Evolutionary conservation across 2,329 filamentous ascomycete genomes (phyloP).

Genomic region (Neonectria sp.): DNA sequence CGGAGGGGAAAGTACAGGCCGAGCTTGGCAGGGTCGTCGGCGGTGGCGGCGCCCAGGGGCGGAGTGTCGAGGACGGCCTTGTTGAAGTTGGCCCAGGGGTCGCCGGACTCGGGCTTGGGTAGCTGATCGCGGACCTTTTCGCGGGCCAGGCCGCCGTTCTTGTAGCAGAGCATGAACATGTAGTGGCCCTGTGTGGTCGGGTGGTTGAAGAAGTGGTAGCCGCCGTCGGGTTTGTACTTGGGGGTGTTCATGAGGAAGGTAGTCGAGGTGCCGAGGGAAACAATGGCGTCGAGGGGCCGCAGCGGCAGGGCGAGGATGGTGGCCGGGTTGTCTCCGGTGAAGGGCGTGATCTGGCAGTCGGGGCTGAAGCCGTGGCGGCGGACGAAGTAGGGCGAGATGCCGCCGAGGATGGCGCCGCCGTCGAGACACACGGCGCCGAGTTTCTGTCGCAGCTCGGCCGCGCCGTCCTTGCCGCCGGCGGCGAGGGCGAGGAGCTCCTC

Average conservation of each 20-base stretch:
- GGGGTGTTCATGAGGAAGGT: conserved; percentile 98
- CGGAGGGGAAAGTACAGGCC: conserved; percentile 96
- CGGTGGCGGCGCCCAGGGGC: conserved; percentile 73
- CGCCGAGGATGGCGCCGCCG: conserved; percentile 84
- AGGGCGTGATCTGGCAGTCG: conserved; percentile 84
- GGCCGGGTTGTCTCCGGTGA: conserved; percentile 96
- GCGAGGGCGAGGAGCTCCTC: conserved; percentile 82
- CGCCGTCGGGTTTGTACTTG: conserved; percentile 89
- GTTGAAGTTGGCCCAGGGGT: conserved; percentile 88
- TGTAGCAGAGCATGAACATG: conserved; percentile 99
- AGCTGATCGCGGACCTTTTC: conserved; percentile 90
- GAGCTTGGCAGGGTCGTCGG: conserved; percentile 77
- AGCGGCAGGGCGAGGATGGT: conserved; percentile 94
- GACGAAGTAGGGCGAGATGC: conserved; percentile 84
- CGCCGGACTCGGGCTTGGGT: conserved; percentile 63
- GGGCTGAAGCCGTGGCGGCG: conserved; percentile 82
- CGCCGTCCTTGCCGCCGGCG: conserved; percentile 75
- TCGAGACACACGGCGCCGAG: conserved; percentile 86
- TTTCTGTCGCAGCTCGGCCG: conserved; percentile 78
- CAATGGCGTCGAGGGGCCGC: conserved; percentile 90
- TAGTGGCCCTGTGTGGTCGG: conserved; percentile 91
- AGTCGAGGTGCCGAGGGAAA: conserved; percentile 93
- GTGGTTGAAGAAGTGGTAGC: conserved; percentile 99
- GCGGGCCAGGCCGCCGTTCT: conserved; percentile 94
- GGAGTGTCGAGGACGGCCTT: conserved; percentile 76